Base-by-base conservation (phyloP, 148 eudicot genomes). In the Amaranthus palmeri region DNA sequence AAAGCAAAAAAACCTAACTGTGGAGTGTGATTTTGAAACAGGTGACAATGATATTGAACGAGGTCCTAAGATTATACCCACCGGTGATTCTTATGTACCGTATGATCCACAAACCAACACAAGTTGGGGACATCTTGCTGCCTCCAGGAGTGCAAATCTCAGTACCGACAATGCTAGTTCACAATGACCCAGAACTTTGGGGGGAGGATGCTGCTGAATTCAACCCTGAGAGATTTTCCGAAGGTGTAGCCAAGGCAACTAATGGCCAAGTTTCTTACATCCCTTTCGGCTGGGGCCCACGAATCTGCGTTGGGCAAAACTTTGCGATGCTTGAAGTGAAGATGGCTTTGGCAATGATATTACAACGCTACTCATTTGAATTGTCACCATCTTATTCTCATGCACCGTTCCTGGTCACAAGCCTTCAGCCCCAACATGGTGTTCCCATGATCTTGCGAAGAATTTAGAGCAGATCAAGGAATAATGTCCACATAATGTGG, bases 281-380 rank as follows among this genome's bases (percentile, higher is more conserved):
- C 8, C 84, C 84, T 1, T 81, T 81, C 45, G 78, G 78, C 8
- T 71, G 72, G 75, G 84, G 84, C 1, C 84, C 81, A 50, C 10
- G 84, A 36, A 74, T 81, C 8, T 81, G 84, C 6, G 59, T 77
- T 10, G 81, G 84, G 45, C 84, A 77, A 40, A 81, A 81, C 62
- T 77, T 81, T 45, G 83, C 80, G 6, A 63, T 81, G 68, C 55
- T 78, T n/a, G 81, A 81, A 47, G 81, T 72, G 11, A 78, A 75
- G 74, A 79, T 79, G 82, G 72, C 76, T 44, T 67, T 78, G 10
- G 75, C 81, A 5, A 78, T 78, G 81, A 72, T 78, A 51, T 63
- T 78, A 72, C 76, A 78, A 64, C 68, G 64, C 15, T 78, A 72
- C 64, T 66, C 72, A 5, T 78, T 72, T 6, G 76, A 78, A 55